A percentile compares a stretch with the other conserved stretches of the same genome.
These are phyloP conservation scores for Prunus campanulata DNA, from an alignment of 306 rosid species.

Conservation along the genomic window DNA sequence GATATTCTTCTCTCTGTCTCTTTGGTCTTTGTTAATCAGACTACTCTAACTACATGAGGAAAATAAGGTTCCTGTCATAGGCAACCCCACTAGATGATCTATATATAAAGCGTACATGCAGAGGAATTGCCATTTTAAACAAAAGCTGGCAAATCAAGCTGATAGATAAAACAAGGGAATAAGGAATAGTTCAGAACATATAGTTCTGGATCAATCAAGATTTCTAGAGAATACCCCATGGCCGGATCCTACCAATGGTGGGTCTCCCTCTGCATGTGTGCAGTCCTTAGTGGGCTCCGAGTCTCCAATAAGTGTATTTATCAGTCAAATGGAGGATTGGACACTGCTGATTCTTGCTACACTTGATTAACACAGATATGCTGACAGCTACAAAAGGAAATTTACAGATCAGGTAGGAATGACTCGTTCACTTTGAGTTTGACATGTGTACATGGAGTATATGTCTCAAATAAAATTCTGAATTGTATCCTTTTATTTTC, in stretches of 20 bases:
- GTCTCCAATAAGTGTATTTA: slow-evolving; percentile 19
- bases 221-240: not conserved
- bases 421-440: slow-evolving; percentile 7
- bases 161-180: slow-evolving; percentile 11
- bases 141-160: slow-evolving; percentile 3
- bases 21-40: not conserved
- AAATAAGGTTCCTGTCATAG: slow-evolving; percentile 1
- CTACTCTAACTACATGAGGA: not conserved
- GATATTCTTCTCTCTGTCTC: not conserved
- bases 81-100: slow-evolving; percentile 2
- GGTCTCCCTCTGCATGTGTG: slow-evolving; percentile 14
- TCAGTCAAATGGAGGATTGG: slow-evolving; percentile 23
- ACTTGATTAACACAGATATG: slow-evolving; percentile 55
- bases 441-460: slow-evolving; percentile 3
- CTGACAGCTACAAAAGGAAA: slow-evolving; percentile 54
- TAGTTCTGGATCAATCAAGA: not conserved
- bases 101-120: not conserved
- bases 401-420: slow-evolving; percentile 63
- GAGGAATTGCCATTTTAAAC: slow-evolving; percentile 12
- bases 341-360: slow-evolving; percentile 38
- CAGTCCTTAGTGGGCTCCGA: slow-evolving; percentile 15
- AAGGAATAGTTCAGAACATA: not conserved
- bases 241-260: slow-evolving; percentile 14
- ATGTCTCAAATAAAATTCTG: slow-evolving; percentile 14
- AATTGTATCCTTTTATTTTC: slow-evolving; percentile 16